Evolutionary conservation across 495 filamentous ascomycete species (phyloP).

Genomic region (Neurospora sp.): DNA sequence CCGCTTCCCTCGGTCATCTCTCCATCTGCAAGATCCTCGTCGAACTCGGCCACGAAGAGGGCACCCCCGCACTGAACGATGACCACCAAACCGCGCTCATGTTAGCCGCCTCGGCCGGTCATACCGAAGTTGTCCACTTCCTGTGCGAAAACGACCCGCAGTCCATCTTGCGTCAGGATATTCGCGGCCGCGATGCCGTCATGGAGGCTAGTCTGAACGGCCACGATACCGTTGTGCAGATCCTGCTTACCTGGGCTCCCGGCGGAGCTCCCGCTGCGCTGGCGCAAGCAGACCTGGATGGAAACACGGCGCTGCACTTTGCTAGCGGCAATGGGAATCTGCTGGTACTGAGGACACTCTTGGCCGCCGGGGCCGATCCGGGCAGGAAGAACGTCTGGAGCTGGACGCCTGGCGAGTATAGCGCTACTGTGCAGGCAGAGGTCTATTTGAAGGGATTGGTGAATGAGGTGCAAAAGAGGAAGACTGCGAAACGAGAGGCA

Average conservation of each 20-base stretch:
- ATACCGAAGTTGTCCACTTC: constrained; percentile 51
- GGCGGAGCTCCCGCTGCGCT: constrained; percentile 37
- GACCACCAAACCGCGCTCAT: constrained; percentile 62
- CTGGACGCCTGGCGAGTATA: constrained; percentile 66
- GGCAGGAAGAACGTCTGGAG: constrained; percentile 55
- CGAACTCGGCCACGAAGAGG: constrained; percentile 44
- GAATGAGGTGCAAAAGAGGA: constrained; percentile 40
- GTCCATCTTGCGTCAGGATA: constrained; percentile 42
- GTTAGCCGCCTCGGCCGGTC: constrained; percentile 47
- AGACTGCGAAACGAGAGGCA: constrained; percentile 14
- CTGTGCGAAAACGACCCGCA: constrained; percentile 34
- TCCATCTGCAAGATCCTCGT: constrained; percentile 48
- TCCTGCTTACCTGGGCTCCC: constrained; percentile 46
- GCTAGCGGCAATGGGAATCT: constrained; percentile 57
- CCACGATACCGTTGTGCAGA: constrained; percentile 48
- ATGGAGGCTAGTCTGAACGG: constrained; percentile 46
- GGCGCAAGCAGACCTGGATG: constrained; percentile 45
- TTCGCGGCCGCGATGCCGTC: constrained; percentile 46
- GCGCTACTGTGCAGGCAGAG: constrained; percentile 62
- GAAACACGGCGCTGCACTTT: constrained; percentile 72
- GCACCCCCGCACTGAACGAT: constrained; percentile 55
- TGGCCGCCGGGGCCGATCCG: constrained; percentile 52
- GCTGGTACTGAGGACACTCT: constrained; percentile 59
- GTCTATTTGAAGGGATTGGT: constrained; percentile 62
- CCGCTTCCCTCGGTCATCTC: constrained; percentile 55